These are phyloP conservation scores for Taxawa tesnikishii DNA, from an alignment of 2,329 filamentous ascomycete species.

Conservation along the genomic window DNA sequence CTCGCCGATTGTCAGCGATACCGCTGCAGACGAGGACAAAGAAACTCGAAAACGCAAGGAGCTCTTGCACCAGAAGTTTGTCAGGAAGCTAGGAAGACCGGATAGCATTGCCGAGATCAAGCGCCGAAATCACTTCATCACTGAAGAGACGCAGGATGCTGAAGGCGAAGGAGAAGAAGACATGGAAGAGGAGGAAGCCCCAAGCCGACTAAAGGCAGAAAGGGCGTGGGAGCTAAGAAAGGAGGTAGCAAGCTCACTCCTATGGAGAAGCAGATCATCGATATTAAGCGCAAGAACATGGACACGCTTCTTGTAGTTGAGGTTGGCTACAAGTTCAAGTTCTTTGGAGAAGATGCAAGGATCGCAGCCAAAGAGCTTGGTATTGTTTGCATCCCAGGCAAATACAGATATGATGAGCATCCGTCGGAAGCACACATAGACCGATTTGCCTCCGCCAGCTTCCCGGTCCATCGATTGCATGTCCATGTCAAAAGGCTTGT, in stretches of 20 bases:
- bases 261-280: conserved; percentile 84
- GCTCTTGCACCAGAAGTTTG: conserved; percentile 69
- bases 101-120: conserved; percentile 64
- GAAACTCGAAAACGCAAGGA: conserved; percentile 48
- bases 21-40: conserved; percentile 32
- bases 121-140: conserved; percentile 43
- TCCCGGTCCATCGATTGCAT: conserved; percentile 79
- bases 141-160: conserved; percentile 41
- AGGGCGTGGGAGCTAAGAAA: conserved; percentile 50
- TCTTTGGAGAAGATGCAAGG: conserved; percentile 91
- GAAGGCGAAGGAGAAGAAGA: conserved; percentile 47
- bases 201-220: conserved; percentile 34
- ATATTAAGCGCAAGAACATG: conserved; percentile 83
- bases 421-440: conserved; percentile 84
- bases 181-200: conserved; percentile 39
- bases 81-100: conserved; percentile 77
- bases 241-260: conserved; percentile 77
- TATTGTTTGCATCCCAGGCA: conserved; percentile 94
- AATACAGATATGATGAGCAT: conserved; percentile 88
- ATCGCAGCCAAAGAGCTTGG: conserved; percentile 80
- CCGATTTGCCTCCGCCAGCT: conserved; percentile 88
- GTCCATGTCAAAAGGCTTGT: conserved; percentile 93
- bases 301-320: conserved; percentile 87
- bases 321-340: conserved; percentile 95
- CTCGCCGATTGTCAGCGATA: conserved; percentile 28